A percentile compares a stretch with the other conserved stretches of the same genome.
phyloP scores from a whole-genome alignment of 1,284 basidiomycete genomes.

The Tranzscheliella williamsii region DNA sequence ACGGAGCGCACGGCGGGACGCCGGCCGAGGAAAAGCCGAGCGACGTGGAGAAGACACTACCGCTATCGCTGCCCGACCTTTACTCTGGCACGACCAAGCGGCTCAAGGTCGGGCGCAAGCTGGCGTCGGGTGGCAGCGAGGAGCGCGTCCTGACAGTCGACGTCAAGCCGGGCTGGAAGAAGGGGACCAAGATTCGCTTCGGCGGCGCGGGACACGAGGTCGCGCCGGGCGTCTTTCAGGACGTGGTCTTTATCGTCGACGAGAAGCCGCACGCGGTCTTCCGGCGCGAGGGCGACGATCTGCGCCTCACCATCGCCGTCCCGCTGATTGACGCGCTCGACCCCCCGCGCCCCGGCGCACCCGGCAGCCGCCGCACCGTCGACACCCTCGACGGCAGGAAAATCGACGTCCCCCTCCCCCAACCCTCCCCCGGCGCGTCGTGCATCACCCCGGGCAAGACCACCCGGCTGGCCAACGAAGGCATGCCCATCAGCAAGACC shows the following conservation, averaged over 20 bases:
- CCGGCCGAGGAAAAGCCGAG: conserved; percentile 62
- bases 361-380: conserved; percentile 37
- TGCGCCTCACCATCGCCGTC: conserved; percentile 42
- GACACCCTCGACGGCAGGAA: conserved; percentile 51
- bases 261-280: conserved; percentile 55
- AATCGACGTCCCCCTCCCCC: conserved; percentile 52
- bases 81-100: conserved; percentile 85
- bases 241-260: conserved; percentile 59
- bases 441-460: conserved; percentile 48
- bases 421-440: conserved; percentile 32
- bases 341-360: conserved; percentile 47
- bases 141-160: conserved; percentile 75
- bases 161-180: conserved; percentile 60
- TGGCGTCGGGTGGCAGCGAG: conserved; percentile 75
- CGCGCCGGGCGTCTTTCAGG: conserved; percentile 46
- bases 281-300: conserved; percentile 56
- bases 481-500: conserved; percentile 58
- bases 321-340: conserved; percentile 55
- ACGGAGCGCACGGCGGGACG: background rate
- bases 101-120: conserved; percentile 80
- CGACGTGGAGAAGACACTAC: conserved; percentile 79
- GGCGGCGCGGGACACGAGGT: conserved; percentile 56
- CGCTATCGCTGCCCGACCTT: conserved; percentile 86
- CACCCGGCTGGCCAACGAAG: conserved; percentile 55
- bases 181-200: conserved; percentile 60